Base-by-base conservation (phyloP, 805 yeast species). In the Pichia nanzhaoensis region DNA sequence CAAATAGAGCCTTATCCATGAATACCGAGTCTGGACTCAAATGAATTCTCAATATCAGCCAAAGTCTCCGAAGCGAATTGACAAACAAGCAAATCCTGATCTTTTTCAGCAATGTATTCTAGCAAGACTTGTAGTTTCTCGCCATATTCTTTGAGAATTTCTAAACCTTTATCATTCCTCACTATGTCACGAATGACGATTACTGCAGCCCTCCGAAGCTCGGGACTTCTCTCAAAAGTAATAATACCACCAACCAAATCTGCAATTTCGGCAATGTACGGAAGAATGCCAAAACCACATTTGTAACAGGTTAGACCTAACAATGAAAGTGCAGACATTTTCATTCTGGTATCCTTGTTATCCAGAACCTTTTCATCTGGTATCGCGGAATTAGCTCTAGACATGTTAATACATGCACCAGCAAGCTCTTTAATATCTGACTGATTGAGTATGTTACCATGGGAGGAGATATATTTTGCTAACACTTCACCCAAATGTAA, bases 261-360 rank as follows among this genome's bases (percentile, higher is more conserved):
- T 37, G 86, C 63, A 8, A 82, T 72, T 41, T 81, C 84, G 1
- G 61, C 58, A 10, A 88, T 63, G 46, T 70, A 65, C 1, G 61
- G 55, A 0, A 67, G 34, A 1, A 87, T 54, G 83, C 84, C 5
- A 64, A 78, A 1, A 66, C 66, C 49, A 9, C 37, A 12, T 14
- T 42, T 27, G 50, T 76, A 75, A 55, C 89, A 75, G 32, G 84
- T 67, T 5, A 75, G 66, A 24, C 97, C 96, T n/a, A 91, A 60
- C 13, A 93, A 61, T 0, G 96, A 85, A 78, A 90, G 74, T 0
- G 96, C 77, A 2, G 97, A 90, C 84, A 88, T 81, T 52, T 97
- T 69, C 34, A 89, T 51, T 34, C 81, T 72, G 47, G 72, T 67
- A 51, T 88, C 95, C 13, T 57, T 21, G 51, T 22, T 38, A 33